phyloP scores from a whole-genome alignment of 768 basidiomycete genomes.

The Strobilomyces echinocephalus region DNA sequence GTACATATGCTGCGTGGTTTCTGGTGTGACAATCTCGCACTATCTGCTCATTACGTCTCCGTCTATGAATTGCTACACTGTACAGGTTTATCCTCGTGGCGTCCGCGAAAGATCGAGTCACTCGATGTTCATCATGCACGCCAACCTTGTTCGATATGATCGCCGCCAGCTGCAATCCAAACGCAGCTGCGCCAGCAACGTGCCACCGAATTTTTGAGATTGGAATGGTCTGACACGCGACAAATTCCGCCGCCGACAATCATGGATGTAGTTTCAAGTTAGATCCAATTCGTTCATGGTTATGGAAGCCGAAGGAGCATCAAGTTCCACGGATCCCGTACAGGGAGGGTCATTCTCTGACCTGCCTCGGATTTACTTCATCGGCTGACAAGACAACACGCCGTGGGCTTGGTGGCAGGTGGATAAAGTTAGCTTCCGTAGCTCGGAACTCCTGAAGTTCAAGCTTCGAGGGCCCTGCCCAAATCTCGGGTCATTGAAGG shows the following conservation, averaged over 20 bases:
- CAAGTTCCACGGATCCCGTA: background rate
- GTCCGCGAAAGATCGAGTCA: background rate
- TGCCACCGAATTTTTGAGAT: background rate
- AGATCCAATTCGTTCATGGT: background rate
- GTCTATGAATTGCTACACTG: background rate
- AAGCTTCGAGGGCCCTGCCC: background rate
- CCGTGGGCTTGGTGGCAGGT: conserved; percentile 5
- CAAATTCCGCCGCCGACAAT: background rate
- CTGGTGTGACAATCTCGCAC: background rate
- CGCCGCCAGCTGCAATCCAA: conserved; percentile 1
- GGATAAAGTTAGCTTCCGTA: conserved; percentile 3
- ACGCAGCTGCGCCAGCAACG: background rate
- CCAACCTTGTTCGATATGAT: conserved; percentile 10
- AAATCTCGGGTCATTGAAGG: background rate
- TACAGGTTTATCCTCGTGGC: conserved; percentile 11
- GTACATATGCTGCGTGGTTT: conserved; percentile 16
- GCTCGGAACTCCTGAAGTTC: background rate
- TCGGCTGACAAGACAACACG: conserved; percentile 3
- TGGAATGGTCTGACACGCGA: background rate
- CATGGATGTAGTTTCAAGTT: background rate
- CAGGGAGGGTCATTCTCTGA: background rate
- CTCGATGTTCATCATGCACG: background rate
- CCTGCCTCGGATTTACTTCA: conserved; percentile 10
- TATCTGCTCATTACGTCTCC: conserved; percentile 6
- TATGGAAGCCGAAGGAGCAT: background rate